Conservation (phyloP, 1,284 basidiomycete genomes). For the Tetrapyrgos nigripes region DNA sequence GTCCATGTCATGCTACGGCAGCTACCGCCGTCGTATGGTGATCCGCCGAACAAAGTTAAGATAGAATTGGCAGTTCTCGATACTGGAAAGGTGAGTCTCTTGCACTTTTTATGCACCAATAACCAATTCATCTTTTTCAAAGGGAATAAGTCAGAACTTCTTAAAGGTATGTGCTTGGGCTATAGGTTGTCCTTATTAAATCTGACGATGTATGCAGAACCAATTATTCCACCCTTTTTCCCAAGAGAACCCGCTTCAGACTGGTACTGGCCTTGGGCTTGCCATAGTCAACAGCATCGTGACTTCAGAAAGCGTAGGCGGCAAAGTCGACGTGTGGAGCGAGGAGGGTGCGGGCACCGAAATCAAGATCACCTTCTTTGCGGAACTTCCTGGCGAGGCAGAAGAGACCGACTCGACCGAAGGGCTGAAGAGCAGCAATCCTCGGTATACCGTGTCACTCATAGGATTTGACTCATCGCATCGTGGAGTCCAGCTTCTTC, state of each 20-base stretch:
- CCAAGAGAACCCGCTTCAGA: constrained; percentile 90
- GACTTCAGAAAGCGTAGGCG: constrained; percentile 84
- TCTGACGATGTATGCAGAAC: constrained; percentile 57
- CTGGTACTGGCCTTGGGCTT: constrained; percentile 94
- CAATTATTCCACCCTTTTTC: constrained; percentile 98
- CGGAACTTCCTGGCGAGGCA: constrained; percentile 63
- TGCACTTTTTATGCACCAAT: too few relatives aligned
- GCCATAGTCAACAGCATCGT: constrained; percentile 97
- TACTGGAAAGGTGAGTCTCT: constrained; percentile 69
- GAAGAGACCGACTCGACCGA: constrained; percentile 42
- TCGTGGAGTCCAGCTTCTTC: constrained; percentile 74
- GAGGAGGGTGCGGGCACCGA: constrained; percentile 93
- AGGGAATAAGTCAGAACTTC: constrained; percentile 90
- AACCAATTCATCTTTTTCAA: constrained; percentile 13
- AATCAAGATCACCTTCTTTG: constrained; percentile 87
- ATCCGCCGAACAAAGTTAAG: constrained; percentile 65
- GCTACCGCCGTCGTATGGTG: constrained; percentile 60
- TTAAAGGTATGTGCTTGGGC: constrained; percentile 60
- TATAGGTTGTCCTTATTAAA: background rate
- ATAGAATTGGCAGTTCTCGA: constrained; percentile 90
- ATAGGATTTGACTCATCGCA: constrained; percentile 76
- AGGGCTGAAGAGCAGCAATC: constrained; percentile 50
- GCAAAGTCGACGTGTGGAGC: constrained; percentile 89
- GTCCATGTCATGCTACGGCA: constrained; percentile 88
- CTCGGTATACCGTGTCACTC: constrained; percentile 68